These are phyloP conservation scores for Turnera subulata DNA, from an alignment of 345 rosid genomes.

Conservation along the genomic window DNA sequence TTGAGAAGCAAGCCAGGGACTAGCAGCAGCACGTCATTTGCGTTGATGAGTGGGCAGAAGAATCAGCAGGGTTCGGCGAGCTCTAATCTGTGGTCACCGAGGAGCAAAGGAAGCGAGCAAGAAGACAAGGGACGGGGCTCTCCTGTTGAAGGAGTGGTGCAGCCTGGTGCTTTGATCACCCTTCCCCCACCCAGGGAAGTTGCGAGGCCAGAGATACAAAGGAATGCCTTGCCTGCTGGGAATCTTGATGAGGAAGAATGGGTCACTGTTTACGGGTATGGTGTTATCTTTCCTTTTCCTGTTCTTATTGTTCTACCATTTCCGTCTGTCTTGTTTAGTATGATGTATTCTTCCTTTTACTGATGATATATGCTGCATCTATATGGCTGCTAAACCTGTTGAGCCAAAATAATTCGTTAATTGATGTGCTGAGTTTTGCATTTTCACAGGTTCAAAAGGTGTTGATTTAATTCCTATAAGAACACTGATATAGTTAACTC, in stretches of 20 bases:
- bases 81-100: slow-evolving; percentile 77
- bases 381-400: too few species aligned
- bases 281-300: neutral
- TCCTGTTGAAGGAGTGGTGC: slow-evolving; percentile 87
- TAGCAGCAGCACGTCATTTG: slow-evolving; percentile 47
- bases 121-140: slow-evolving; percentile 89
- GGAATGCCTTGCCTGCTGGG: slow-evolving; percentile 61
- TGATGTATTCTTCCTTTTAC: neutral
- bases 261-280: slow-evolving; percentile 98
- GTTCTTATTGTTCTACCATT: neutral
- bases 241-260: slow-evolving; percentile 90
- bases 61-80: slow-evolving; percentile 57
- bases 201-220: slow-evolving; percentile 89
- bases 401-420: too few species aligned
- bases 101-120: slow-evolving; percentile 50
- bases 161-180: slow-evolving; percentile 75
- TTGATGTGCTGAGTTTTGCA: too few species aligned
- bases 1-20: slow-evolving; percentile 52
- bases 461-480: too few species aligned
- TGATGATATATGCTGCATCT: too few species aligned
- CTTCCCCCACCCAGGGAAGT: slow-evolving; percentile 94
- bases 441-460: too few species aligned
- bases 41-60: slow-evolving; percentile 52
- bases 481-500: too few species aligned
- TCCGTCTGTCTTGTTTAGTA: neutral